These are phyloP conservation scores for Venturiaceae sp. DNA, from an alignment of 2,329 filamentous ascomycete species.

Conservation along the genomic window DNA sequence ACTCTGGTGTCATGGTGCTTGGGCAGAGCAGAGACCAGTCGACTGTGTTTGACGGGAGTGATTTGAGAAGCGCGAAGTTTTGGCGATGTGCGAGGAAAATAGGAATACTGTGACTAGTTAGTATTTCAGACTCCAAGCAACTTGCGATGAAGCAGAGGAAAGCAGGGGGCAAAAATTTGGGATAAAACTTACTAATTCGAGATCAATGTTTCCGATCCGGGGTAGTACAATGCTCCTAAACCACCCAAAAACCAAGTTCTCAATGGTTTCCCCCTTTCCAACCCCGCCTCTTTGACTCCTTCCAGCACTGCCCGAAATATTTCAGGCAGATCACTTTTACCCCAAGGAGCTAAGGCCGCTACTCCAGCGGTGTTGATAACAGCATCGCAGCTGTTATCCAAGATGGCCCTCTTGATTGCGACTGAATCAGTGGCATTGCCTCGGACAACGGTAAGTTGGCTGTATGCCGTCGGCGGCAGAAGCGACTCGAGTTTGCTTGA, in stretches of 20 bases:
- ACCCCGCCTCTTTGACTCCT: conserved; percentile 22
- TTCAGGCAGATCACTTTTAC: conserved; percentile 23
- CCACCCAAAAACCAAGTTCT: conserved; percentile 30
- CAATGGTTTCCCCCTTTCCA: conserved; percentile 22
- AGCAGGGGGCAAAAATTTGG: conserved; percentile 2
- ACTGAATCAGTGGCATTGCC: conserved; percentile 27
- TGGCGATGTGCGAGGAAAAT: conserved; percentile 25
- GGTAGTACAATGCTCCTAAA: conserved; percentile 25
- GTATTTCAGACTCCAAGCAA: conserved; percentile 4
- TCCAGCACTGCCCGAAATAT: conserved; percentile 27
- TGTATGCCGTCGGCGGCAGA: conserved; percentile 21
- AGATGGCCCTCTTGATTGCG: conserved; percentile 25
- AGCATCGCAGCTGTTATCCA: conserved; percentile 27
- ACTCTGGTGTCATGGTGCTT: conserved; percentile 25
- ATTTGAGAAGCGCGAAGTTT: conserved; percentile 19
- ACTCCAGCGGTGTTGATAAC: conserved; percentile 31
- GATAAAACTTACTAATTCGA: conserved; percentile 21
- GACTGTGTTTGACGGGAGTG: conserved; percentile 19
- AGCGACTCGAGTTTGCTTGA: conserved; percentile 25
- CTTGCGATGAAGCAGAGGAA: not conserved
- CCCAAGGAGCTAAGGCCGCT: conserved; percentile 27
- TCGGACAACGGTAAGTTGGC: conserved; percentile 23
- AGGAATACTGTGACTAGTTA: conserved; percentile 20
- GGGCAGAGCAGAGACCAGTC: conserved; percentile 31
- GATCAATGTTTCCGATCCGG: conserved; percentile 22